These are phyloP conservation scores for Dryas alaskensis DNA, from an alignment of 306 rosid genomes.

Conservation along the genomic window DNA sequence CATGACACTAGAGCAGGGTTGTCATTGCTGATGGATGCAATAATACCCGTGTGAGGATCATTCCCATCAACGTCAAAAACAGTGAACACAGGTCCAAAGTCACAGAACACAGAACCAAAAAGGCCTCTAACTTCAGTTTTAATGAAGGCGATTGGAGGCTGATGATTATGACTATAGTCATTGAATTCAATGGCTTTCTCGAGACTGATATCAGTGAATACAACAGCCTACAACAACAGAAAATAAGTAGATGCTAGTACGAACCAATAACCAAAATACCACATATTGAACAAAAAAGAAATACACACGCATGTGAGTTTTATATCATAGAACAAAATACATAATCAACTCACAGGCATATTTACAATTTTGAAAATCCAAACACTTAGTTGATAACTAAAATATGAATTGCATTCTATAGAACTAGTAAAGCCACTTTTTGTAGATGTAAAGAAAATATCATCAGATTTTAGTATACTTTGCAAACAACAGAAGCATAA, in stretches of 20 bases:
- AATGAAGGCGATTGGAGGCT: slow-evolving; percentile 84
- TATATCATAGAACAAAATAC: not conserved
- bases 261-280: slow-evolving; percentile 10
- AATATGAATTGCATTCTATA: not conserved
- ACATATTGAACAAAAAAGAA: not conserved
- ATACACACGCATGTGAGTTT: not conserved
- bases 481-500: not conserved
- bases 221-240: slow-evolving; percentile 66
- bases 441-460: not conserved
- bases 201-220: slow-evolving; percentile 63
- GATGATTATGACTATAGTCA: slow-evolving; percentile 78
- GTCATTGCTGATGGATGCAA: slow-evolving; percentile 82
- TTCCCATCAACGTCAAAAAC: slow-evolving; percentile 89
- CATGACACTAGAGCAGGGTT: slow-evolving; percentile 69
- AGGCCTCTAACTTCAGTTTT: slow-evolving; percentile 95
- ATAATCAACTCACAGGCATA: not conserved
- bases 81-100: slow-evolving; percentile 92
- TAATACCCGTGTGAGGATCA: slow-evolving; percentile 80
- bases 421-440: not conserved
- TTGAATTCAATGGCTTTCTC: slow-evolving; percentile 70
- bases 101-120: slow-evolving; percentile 90
- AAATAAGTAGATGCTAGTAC: slow-evolving; percentile 1
- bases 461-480: too few species aligned
- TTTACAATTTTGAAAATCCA: slow-evolving; percentile 5
- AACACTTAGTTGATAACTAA: not conserved